Percentiles rank a stretch among this genome's conserved stretches.
Conservation (phyloP, 345 rosid species). For the Euphorbia tirucalli region DNA sequence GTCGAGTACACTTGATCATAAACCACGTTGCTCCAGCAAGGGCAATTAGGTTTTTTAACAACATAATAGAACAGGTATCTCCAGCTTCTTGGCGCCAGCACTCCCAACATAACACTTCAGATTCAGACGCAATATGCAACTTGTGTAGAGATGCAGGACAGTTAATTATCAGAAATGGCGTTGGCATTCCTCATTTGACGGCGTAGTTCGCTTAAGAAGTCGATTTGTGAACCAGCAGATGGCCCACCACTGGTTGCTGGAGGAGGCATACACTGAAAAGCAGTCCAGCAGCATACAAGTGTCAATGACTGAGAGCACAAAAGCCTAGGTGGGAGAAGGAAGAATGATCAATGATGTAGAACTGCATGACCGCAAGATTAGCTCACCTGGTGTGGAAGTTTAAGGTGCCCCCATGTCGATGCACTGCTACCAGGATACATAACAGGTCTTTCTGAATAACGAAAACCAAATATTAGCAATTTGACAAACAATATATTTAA, state of each 20-base stretch:
- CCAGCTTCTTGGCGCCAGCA: background rate
- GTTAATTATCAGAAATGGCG: slow-evolving; percentile 31
- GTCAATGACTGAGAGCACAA: background rate
- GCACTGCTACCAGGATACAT: slow-evolving; percentile 49
- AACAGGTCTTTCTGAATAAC: slow-evolving; percentile 56
- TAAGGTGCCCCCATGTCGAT: slow-evolving; percentile 48
- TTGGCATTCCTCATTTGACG: slow-evolving; percentile 39
- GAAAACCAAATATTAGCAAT: slow-evolving; percentile 1
- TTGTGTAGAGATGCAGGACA: background rate
- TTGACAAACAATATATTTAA: background rate
- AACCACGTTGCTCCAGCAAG: background rate
- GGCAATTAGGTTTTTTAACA: background rate
- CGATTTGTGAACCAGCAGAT: slow-evolving; percentile 43
- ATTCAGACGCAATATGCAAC: background rate
- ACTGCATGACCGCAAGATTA: background rate
- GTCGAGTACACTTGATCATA: background rate
- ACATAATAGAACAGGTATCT: slow-evolving; percentile 5
- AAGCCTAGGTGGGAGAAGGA: background rate
- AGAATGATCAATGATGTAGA: background rate
- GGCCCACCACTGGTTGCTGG: slow-evolving; percentile 33
- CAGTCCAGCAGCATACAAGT: slow-evolving; percentile 8
- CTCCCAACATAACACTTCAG: background rate
- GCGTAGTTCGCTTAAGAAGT: slow-evolving; percentile 57
- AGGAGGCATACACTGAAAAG: slow-evolving; percentile 36
- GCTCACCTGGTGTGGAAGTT: slow-evolving; percentile 67